Percentiles rank a stretch among this genome's conserved stretches.
Conservation (phyloP, 495 filamentous ascomycete species). For the Penicillium turbatum region DNA sequence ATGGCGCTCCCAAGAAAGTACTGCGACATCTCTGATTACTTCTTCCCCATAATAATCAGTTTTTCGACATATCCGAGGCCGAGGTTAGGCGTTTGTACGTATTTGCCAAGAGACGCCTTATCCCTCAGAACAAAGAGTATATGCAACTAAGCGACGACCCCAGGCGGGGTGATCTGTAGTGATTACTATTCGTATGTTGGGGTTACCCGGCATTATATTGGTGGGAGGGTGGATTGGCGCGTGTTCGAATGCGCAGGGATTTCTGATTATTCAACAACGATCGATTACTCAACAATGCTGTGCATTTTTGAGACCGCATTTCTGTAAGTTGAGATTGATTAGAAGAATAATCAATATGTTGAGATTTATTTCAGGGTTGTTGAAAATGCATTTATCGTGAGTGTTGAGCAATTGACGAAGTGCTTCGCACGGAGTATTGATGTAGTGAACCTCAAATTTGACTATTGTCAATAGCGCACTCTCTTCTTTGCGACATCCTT, state of each 20-base stretch:
- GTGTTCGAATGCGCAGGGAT: not conserved
- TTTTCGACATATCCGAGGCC: not conserved
- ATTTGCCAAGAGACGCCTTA: not conserved
- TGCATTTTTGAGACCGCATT: not conserved
- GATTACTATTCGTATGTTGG: not conserved
- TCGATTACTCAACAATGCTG: not conserved
- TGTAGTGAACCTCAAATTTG: too few relatives aligned
- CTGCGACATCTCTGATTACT: not conserved
- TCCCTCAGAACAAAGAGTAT: not conserved
- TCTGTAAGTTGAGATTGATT: not conserved
- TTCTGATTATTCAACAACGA: conserved; percentile 5
- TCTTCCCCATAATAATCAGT: not conserved
- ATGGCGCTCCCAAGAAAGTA: not conserved
- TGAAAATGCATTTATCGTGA: not conserved
- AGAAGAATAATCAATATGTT: not conserved
- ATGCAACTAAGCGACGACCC: not conserved
- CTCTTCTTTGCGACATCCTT: too few relatives aligned
- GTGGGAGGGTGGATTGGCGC: not conserved
- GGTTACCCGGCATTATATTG: not conserved
- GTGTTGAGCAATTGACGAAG: too few relatives aligned
- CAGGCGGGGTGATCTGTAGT: too few relatives aligned
- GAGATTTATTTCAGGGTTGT: not conserved
- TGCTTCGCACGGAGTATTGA: too few relatives aligned
- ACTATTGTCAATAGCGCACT: too few relatives aligned
- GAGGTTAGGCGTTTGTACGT: not conserved